Base-by-base conservation (phyloP, 257 asterid genomes). In the Plantago major region DNA sequence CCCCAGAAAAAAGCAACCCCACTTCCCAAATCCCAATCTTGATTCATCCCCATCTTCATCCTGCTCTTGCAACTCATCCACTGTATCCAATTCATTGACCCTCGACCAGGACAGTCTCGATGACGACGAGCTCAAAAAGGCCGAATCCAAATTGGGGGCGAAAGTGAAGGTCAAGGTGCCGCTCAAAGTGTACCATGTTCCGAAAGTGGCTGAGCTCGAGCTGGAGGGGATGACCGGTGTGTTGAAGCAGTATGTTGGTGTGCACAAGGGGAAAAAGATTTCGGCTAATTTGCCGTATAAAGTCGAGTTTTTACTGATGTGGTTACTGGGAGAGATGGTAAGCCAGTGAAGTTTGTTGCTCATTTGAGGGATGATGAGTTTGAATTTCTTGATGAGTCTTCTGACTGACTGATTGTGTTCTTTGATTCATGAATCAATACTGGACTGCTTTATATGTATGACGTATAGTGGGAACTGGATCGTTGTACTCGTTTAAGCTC, bases 311-410 rank as follows among this genome's bases (percentile, higher is more conserved):
- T 76, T 50, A 78, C 42, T 30, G 91, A 88, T 0, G 79, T 71
- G 44, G 26, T 81, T 49, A 53, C 56, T 54, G 98, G 98, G 40
- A 79, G 88, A 17, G 75, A 55, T 49, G 89, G 88, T 15, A 82
- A 82, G 62, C 90, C 94, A n/a, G 75, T 79, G 65, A 91, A 86
- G 67, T 86, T 91, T 72, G 22, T 47, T 64, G 84, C 90, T 2
- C 98, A 91, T 74, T 77, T 88, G 57, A 91, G 74, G 81, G 96
- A 91, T 67, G 96, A 88, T 71, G 98, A 91, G 84, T 91, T 91
- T 74, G 98, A 88, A 79, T 79, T 82, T 77, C 77, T 88, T 79
- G 96, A 83, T 30, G 37, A 30, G 3, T 30, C n/a, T n/a, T n/a
- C n/a, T n/a, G n/a, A n/a, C n/a, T n/a, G n/a, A n/a, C n/a, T n/a